Percentiles rank a stretch among this genome's conserved stretches.
These are phyloP conservation scores for Capsella rubella DNA, from an alignment of 441 rosid species.

Conservation along the genomic window DNA sequence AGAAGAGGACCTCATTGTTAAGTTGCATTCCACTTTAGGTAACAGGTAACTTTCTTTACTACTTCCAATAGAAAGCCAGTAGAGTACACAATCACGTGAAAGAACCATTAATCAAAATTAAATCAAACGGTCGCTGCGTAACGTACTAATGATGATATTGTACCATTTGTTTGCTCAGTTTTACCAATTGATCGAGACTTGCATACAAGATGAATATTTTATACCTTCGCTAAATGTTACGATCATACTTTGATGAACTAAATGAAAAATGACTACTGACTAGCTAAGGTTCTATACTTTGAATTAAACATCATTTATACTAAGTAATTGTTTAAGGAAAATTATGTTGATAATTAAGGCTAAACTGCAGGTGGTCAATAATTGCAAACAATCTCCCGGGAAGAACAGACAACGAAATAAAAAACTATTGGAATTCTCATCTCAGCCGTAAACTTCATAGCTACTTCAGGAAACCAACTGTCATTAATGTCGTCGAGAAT, in stretches of 20 bases:
- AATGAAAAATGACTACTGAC: no score
- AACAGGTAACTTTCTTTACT: constrained; percentile 29
- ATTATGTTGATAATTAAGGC: not conserved
- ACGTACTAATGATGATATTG: not conserved
- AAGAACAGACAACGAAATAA: constrained; percentile 44
- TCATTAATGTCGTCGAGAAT: not conserved
- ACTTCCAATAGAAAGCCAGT: not conserved
- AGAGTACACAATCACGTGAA: constrained; percentile 4
- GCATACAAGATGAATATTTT: no score
- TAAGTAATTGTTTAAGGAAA: no score
- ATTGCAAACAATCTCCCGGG: constrained; percentile 38
- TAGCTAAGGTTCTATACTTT: no score
- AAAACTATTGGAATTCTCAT: constrained; percentile 44
- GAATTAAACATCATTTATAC: not conserved
- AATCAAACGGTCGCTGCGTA: not conserved
- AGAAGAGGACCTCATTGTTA: constrained; percentile 37
- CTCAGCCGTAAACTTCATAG: constrained; percentile 33
- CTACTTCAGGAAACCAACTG: constrained; percentile 1
- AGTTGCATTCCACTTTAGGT: constrained; percentile 39
- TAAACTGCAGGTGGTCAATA: constrained; percentile 34
- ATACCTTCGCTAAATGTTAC: no score
- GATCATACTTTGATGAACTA: no score
- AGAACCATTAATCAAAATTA: not conserved
- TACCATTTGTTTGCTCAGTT: no score
- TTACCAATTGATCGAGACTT: no score